A percentile compares a stretch with the other conserved stretches of the same genome.
Evolutionary conservation across 1,139 yeast genomes (phyloP).

Genomic region (Suhomyces wounanorum): DNA sequence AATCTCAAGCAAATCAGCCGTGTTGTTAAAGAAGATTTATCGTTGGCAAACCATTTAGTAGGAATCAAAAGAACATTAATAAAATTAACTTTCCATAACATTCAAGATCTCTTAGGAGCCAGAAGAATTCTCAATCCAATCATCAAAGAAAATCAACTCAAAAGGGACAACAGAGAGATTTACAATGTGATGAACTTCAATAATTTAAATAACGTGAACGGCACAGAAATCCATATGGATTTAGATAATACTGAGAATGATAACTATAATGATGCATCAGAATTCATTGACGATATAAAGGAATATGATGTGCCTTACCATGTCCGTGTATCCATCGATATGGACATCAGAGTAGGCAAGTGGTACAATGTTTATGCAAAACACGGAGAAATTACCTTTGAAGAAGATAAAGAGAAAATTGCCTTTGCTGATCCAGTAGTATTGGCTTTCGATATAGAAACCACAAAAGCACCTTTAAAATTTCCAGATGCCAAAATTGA

Average conservation of each 20-base stretch:
- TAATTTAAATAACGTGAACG: slow-evolving; percentile 28
- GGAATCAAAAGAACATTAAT: slow-evolving; percentile 71
- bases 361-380: slow-evolving; percentile 85
- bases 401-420: slow-evolving; percentile 70
- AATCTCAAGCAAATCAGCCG: slow-evolving; percentile 56
- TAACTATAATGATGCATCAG: slow-evolving; percentile 55
- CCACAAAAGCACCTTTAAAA: slow-evolving; percentile 93
- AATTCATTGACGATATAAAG: slow-evolving; percentile 73
- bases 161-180: slow-evolving; percentile 67
- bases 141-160: slow-evolving; percentile 64
- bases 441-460: slow-evolving; percentile 95
- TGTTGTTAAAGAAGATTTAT: slow-evolving; percentile 73
- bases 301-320: slow-evolving; percentile 98
- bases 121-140: slow-evolving; percentile 70
- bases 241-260: slow-evolving; percentile 17
- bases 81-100: slow-evolving; percentile 73
- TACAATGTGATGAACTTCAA: slow-evolving; percentile 58
- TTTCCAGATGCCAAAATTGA: slow-evolving; percentile 94
- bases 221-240: slow-evolving; percentile 21
- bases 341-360: slow-evolving; percentile 84
- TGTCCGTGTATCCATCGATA: slow-evolving; percentile 91
- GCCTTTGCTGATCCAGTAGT: slow-evolving; percentile 98
- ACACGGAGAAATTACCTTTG: slow-evolving; percentile 56
- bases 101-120: slow-evolving; percentile 72
- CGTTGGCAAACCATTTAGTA: slow-evolving; percentile 79